Evolutionary conservation across 495 filamentous ascomycete species (phyloP).

Genomic region (Tuber brumale): DNA sequence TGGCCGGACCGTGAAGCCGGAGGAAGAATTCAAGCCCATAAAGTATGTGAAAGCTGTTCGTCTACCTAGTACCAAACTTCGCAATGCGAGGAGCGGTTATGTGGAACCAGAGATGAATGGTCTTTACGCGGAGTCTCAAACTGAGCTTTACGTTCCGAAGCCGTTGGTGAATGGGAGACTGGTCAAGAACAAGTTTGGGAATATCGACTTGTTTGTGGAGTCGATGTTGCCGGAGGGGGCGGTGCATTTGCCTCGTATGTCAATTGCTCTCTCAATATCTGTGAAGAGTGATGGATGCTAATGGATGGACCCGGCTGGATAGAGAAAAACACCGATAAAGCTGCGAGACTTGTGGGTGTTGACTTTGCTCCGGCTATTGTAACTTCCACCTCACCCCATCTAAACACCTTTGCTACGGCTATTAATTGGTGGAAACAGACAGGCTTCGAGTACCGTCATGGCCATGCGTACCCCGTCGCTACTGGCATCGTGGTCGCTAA

Average conservation of each 20-base stretch:
- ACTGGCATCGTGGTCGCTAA: conserved; percentile 67
- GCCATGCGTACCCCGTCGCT: conserved; percentile 71
- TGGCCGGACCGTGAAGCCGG: conserved; percentile 49
- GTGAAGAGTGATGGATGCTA: neutral
- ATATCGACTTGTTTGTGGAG: conserved; percentile 84
- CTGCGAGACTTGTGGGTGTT: conserved; percentile 69
- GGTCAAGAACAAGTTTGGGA: conserved; percentile 80
- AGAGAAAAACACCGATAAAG: conserved; percentile 59
- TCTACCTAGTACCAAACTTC: conserved; percentile 28
- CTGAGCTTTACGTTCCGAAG: conserved; percentile 64
- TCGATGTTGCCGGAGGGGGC: conserved; percentile 86
- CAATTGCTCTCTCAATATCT: neutral
- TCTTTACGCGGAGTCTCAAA: conserved; percentile 71
- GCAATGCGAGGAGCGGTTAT: conserved; percentile 45
- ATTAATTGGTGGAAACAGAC: conserved; percentile 43
- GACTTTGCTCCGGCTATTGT: conserved; percentile 79
- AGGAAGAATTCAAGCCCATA: conserved; percentile 23
- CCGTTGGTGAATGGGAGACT: conserved; percentile 67
- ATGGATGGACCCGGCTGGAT: conserved; percentile 26
- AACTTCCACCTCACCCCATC: conserved; percentile 3
- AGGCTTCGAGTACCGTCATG: conserved; percentile 77
- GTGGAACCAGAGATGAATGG: conserved; percentile 48
- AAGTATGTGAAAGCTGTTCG: conserved; percentile 31
- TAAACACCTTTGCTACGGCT: neutral
- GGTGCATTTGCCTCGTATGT: conserved; percentile 53